Percentiles rank a stretch among this genome's conserved stretches.
Conservation (phyloP, 176 grass and related monocot genomes). For the Miscanthus lutarioriparius region DNA sequence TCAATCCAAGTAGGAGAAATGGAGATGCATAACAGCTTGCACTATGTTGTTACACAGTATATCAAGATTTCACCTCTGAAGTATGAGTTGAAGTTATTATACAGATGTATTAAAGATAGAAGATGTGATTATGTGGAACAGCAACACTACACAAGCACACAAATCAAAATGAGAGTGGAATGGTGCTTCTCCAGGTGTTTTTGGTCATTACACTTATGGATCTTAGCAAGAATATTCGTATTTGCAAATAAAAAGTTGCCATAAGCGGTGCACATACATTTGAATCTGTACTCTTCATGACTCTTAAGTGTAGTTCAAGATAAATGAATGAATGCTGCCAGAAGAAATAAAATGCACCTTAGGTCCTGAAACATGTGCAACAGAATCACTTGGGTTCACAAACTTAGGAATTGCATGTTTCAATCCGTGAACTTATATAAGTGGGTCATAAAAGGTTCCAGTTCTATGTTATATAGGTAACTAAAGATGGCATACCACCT, state of each 20-base stretch:
- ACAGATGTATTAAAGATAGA: not conserved
- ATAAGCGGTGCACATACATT: not conserved
- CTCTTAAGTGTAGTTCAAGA: not conserved
- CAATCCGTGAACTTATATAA: not conserved
- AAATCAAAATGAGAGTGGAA: not conserved
- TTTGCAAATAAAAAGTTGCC: constrained; percentile 5
- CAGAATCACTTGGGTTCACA: not conserved
- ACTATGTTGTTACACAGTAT: constrained; percentile 2
- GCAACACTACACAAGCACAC: not conserved
- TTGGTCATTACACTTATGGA: constrained; percentile 1
- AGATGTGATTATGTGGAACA: constrained; percentile 4
- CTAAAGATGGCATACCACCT: not conserved
- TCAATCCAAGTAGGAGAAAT: constrained; percentile 10
- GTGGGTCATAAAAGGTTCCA: not conserved
- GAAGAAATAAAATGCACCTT: not conserved
- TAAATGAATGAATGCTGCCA: constrained; percentile 1
- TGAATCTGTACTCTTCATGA: constrained; percentile 25
- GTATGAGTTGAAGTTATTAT: constrained; percentile 12
- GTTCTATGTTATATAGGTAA: not conserved
- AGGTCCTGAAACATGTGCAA: constrained; percentile 8
- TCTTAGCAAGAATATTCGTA: constrained; percentile 8
- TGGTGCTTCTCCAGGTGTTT: constrained; percentile 4
- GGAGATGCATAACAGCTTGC: constrained; percentile 17
- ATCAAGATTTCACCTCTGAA: constrained; percentile 2
- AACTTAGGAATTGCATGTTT: constrained; percentile 1